Percentiles rank a stretch among this genome's conserved stretches.
Evolutionary conservation across 495 filamentous ascomycete genomes (phyloP).

Genomic region (Echria macrotheca): DNA sequence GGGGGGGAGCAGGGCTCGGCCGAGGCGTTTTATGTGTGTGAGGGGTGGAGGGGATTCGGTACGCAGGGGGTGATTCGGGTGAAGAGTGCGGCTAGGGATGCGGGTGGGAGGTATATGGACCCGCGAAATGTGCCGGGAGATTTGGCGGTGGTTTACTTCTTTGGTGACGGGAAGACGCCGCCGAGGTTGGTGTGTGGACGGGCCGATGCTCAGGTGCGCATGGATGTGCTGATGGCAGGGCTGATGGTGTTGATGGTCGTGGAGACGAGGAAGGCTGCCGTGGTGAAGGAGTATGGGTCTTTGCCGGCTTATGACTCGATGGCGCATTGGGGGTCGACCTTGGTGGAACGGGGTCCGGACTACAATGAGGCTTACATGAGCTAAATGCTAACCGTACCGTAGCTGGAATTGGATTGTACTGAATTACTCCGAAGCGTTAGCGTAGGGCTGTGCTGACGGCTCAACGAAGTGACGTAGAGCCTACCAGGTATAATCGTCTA

Average conservation of each 20-base stretch:
- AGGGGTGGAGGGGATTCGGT: constrained; percentile 1
- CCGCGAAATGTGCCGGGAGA: not conserved
- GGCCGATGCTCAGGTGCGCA: not conserved
- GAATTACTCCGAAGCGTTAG: too few relatives aligned
- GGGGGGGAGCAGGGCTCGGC: not conserved
- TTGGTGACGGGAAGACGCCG: constrained; percentile 4
- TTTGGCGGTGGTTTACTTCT: constrained; percentile 2
- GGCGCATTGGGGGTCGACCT: too few relatives aligned
- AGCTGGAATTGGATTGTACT: too few relatives aligned
- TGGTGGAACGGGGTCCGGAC: too few relatives aligned
- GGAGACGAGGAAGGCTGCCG: constrained; percentile 4
- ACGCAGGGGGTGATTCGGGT: not conserved
- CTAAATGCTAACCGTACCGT: too few relatives aligned
- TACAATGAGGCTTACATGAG: too few relatives aligned
- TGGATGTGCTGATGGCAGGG: constrained; percentile 8
- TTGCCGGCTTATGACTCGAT: not conserved
- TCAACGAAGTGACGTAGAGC: too few relatives aligned
- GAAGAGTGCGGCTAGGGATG: not conserved
- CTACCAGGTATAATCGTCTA: too few relatives aligned
- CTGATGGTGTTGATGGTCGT: constrained; percentile 1
- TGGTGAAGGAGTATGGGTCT: too few relatives aligned
- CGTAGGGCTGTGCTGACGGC: too few relatives aligned
- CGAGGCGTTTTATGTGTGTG: constrained; percentile 1
- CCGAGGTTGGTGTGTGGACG: constrained; percentile 1
- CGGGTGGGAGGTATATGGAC: not conserved